Conservation (phyloP, 768 basidiomycete species). For the Lactarius trivialis region DNA sequence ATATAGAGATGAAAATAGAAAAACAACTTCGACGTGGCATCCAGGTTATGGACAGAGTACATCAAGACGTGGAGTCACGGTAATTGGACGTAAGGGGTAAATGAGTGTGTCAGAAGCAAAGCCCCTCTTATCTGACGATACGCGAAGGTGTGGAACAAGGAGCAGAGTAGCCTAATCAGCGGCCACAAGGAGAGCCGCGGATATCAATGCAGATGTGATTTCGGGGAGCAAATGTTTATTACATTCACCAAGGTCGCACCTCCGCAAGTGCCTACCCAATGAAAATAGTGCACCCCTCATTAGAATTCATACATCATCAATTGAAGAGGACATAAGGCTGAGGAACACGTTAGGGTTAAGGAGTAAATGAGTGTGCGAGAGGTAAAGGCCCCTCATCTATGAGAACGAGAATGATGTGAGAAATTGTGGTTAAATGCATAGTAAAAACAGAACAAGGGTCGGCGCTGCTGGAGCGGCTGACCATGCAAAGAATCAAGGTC, state of each 20-base stretch:
- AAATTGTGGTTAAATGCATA: neutral
- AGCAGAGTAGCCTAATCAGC: no score
- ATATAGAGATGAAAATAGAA: no score
- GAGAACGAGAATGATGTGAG: neutral
- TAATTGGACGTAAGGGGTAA: no score
- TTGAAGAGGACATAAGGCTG: neutral
- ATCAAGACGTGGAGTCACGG: no score
- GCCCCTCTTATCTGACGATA: no score
- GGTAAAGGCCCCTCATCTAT: conserved; percentile 1
- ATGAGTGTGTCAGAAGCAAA: no score
- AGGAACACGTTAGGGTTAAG: conserved; percentile 1
- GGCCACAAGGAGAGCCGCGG: no score
- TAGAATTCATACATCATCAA: conserved; percentile 7
- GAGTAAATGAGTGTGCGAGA: neutral
- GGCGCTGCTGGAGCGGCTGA: neutral
- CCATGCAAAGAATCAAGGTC: neutral
- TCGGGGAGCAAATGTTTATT: neutral
- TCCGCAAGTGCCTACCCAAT: neutral
- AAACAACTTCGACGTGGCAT: no score
- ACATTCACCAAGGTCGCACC: neutral
- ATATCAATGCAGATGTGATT: no score
- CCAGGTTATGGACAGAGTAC: no score
- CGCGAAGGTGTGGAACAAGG: no score
- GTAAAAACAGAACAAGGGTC: neutral
- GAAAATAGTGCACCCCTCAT: neutral